Evolutionary conservation across 2,329 filamentous ascomycete genomes (phyloP), one percentile per base, ranked within the genome.

Genomic region (Pseudogymnoascus sp.): DNA sequence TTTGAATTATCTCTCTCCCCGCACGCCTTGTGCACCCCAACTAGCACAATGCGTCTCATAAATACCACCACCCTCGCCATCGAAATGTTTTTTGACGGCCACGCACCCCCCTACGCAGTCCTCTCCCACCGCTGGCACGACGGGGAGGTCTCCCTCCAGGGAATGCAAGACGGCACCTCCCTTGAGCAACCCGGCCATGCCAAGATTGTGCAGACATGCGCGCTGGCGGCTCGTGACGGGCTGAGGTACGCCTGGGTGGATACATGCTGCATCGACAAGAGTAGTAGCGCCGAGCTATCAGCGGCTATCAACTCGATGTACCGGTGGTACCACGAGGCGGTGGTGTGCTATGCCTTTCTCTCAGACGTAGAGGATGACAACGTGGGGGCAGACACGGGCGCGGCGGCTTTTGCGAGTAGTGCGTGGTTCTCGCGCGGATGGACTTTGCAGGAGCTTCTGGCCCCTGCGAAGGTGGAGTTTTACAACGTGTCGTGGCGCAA

Each of bases 91-190:
- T 38, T 22, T 7, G 64, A 59, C 11, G 60, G 40, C 7, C 56
- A 67, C 6, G n/a, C 8, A 5, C 72, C 72, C 7, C 41, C 68
- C 1, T 75, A 75, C 63, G 72, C 70, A 1, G 74, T 75, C 3
- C 65, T 75, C 6, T 75, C 72, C 2, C 73, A 75, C 60, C 70
- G 66, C 8, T 74, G 73, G 73, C 66, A 65, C 8, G 60, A 66
- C 1, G 72, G 68, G 2, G 73, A 75, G 64, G 70, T 74, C 8
- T 62, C 68, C 0, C 69, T 72, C 43, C 53, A 67, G 22, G 70
- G 74, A 31, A 67, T 72, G 37, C 31, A 41, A 12, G 19, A 24
- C 10, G 63, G 65, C 2, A 72, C 73, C 62, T 70, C 74, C 2
- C 38, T 62, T 12, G 19, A 53, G 12, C 50, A 31, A 26, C 24